A percentile compares a stretch with the other conserved stretches of the same genome.
phyloP scores from a whole-genome alignment of 768 basidiomycete genomes.

The Dendrothele bispora region DNA sequence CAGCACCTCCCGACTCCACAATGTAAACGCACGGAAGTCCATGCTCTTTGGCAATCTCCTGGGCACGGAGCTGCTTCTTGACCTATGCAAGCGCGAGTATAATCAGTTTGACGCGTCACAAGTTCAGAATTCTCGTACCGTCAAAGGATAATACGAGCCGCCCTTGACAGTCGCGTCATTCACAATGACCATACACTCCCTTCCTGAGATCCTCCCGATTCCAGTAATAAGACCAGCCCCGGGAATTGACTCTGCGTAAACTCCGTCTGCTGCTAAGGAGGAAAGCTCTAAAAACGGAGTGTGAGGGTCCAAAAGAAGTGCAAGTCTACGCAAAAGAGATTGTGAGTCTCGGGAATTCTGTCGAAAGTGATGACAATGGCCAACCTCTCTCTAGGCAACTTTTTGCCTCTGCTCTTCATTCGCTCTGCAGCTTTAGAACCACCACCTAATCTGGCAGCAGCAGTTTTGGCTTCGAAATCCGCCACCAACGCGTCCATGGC shows the following conservation, averaged over 20 bases:
- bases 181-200: conserved; percentile 87
- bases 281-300: conserved; percentile 91
- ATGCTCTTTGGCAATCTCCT: conserved; percentile 93
- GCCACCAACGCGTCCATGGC: conserved; percentile 71
- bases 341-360: not conserved
- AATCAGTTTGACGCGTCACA: too few species aligned
- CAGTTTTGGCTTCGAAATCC: conserved; percentile 61
- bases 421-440: conserved; percentile 72
- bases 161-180: conserved; percentile 95
- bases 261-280: conserved; percentile 81
- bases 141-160: conserved; percentile 88
- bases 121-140: too few species aligned
- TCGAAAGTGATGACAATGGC: too few species aligned
- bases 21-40: conserved; percentile 89
- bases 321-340: conserved; percentile 47
- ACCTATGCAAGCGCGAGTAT: conserved; percentile 46
- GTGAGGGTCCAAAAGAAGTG: conserved; percentile 76
- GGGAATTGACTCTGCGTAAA: conserved; percentile 77
- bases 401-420: conserved; percentile 79
- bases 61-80: conserved; percentile 94
- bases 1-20: conserved; percentile 93
- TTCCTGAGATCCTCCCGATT: conserved; percentile 72
- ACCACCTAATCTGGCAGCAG: conserved; percentile 66
- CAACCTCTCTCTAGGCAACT: conserved; percentile 81
- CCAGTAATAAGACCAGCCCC: conserved; percentile 92